Conservation (phyloP, 2,329 filamentous ascomycete species). For the Epichloe uncinata region DNA sequence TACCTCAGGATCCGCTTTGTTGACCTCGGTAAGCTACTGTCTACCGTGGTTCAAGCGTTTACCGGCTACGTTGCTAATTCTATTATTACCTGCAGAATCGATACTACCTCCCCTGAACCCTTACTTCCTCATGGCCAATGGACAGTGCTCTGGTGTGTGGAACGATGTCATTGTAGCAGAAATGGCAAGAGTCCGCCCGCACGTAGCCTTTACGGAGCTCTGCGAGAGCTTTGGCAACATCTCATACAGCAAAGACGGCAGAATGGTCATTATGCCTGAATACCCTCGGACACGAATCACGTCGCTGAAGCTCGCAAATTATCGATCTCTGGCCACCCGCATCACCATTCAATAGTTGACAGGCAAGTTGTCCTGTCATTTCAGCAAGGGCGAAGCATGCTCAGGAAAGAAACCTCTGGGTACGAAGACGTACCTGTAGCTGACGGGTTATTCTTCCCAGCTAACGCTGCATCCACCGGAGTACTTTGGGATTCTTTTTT, state of each 20-base stretch:
- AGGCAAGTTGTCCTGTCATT: background rate
- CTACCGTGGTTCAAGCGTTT: too few relatives aligned
- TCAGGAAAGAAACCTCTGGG: too few relatives aligned
- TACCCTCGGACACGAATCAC: slow-evolving; percentile 37
- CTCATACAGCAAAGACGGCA: slow-evolving; percentile 44
- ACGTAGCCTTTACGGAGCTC: slow-evolving; percentile 46
- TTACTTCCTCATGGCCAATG: slow-evolving; percentile 51
- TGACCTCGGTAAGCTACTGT: slow-evolving; percentile 43
- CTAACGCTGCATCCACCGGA: background rate
- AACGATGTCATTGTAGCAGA: slow-evolving; percentile 51
- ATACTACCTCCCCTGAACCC: slow-evolving; percentile 58
- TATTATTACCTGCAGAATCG: slow-evolving; percentile 36
- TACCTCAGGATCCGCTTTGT: slow-evolving; percentile 62
- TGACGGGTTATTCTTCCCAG: background rate
- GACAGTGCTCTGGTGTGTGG: slow-evolving; percentile 57
- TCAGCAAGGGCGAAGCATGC: background rate
- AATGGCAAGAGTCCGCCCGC: slow-evolving; percentile 44
- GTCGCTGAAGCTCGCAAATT: slow-evolving; percentile 45
- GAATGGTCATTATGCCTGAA: slow-evolving; percentile 42
- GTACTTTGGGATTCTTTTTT: background rate
- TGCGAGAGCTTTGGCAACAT: slow-evolving; percentile 51
- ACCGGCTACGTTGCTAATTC: slow-evolving; percentile 11
- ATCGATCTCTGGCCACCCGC: slow-evolving; percentile 33
- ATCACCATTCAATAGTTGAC: slow-evolving; percentile 21
- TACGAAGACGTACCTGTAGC: background rate